These are phyloP conservation scores for Arachis hypogaea DNA, from an alignment of 306 rosid genomes.

Conservation along the genomic window DNA sequence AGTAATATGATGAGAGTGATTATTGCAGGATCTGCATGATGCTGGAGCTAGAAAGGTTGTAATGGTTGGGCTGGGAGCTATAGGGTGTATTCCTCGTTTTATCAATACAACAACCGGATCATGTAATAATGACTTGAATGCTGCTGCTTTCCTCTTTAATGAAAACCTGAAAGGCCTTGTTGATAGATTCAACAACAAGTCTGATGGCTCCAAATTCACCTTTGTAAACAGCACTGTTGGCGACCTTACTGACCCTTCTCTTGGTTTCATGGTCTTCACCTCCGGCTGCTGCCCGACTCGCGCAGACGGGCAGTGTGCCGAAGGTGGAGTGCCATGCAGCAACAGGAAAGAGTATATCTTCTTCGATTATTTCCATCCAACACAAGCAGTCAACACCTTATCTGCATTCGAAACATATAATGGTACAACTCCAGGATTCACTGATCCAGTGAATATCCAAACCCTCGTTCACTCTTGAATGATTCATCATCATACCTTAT, in stretches of 20 bases:
- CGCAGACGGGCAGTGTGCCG: conserved; percentile 38
- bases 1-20: too few relatives aligned
- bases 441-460: conserved; percentile 44
- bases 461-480: conserved; percentile 6
- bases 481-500: not conserved
- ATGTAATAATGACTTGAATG: conserved; percentile 43
- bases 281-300: conserved; percentile 38
- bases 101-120: not conserved
- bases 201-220: conserved; percentile 41
- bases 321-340: conserved; percentile 30
- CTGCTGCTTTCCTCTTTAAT: conserved; percentile 37
- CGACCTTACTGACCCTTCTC: not conserved
- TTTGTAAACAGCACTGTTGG: conserved; percentile 27
- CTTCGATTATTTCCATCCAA: conserved; percentile 49
- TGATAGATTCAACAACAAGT: conserved; percentile 18
- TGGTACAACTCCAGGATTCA: not conserved
- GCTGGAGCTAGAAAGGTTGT: conserved; percentile 61
- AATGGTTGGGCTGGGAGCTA: conserved; percentile 40
- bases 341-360: conserved; percentile 42
- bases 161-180: conserved; percentile 41
- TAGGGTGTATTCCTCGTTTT: conserved; percentile 55
- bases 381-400: conserved; percentile 6
- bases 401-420: conserved; percentile 9
- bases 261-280: conserved; percentile 26
- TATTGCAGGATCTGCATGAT: conserved; percentile 35